Evolutionary conservation across 768 basidiomycete species (phyloP), one percentile per base, ranked within the genome.

Genomic region (Tremella yokohamensis): DNA sequence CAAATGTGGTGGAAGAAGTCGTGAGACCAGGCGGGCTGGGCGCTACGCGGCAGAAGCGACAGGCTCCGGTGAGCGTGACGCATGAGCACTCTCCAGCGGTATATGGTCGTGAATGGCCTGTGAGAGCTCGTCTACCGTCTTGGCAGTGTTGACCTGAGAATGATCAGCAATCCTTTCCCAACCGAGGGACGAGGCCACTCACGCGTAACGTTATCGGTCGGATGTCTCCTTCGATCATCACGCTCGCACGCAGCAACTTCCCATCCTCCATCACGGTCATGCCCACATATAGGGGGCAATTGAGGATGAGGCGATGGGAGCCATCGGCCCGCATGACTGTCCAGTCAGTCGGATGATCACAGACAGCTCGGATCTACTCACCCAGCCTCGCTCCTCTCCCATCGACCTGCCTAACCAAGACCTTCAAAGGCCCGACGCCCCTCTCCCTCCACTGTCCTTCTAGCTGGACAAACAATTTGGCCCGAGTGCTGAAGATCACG

Each of bases 311-410:
- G 1, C 78, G 72, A n/a, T 77, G 60, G 22, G 78, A 77, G 19
- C 77, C 78, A 49, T 79, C 78, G 8, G 78, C 76, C 15, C 78
- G 65, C 78, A 79, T 79, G 22, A 79, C 78, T 79, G 62, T 26
- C 20, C 13, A 25, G 34, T 61, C 54, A 61, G 59, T 18, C 40
- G 40, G 53, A 16, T 16, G 24, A 40, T 22, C 1, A 54, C 42
- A 19, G 7, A 16, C n/a, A 34, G 11, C 25, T 26, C 51, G 9
- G 1, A 2, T 20, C 8, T 13, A 68, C 76, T 63, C 20, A 79
- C 78, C 70, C 29, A 79, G 59, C 52, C 78, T 73, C 1, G 77
- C 67, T 15, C 69, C 68, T 19, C 52, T 62, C 18, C 69, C 70
- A 49, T 73, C 69, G 1, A 26, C 16, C 25, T 62, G 51, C 45